Conservation (phyloP, 176 grass and related monocot genomes). For the Triticum dicoccoides region DNA sequence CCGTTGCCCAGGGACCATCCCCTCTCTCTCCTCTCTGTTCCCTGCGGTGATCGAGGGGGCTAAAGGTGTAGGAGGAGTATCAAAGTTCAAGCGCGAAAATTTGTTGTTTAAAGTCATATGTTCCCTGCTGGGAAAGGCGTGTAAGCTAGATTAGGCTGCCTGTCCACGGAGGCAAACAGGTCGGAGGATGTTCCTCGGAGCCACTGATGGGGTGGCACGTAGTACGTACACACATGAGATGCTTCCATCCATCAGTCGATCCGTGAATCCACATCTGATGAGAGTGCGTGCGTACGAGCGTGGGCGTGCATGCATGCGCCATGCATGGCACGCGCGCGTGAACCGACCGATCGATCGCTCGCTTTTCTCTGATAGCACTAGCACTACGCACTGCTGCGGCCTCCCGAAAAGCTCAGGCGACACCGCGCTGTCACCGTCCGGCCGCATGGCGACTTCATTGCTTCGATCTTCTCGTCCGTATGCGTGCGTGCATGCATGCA, state of each 20-base stretch:
- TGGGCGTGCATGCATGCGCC: neutral
- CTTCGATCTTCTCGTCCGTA: conserved; percentile 17
- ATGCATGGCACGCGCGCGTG: conserved; percentile 35
- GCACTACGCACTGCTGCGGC: neutral
- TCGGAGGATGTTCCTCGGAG: neutral
- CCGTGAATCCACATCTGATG: neutral
- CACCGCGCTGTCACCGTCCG: neutral
- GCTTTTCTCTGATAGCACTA: conserved; percentile 30
- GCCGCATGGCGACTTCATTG: neutral
- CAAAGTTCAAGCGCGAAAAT: conserved; percentile 22
- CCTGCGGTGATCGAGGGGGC: neutral
- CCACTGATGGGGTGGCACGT: conserved; percentile 7
- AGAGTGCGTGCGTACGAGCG: conserved; percentile 30
- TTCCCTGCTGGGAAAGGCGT: conserved; percentile 47
- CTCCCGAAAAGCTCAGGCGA: neutral
- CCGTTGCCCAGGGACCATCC: neutral
- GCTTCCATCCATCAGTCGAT: conserved; percentile 38
- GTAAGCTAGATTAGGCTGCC: conserved; percentile 25
- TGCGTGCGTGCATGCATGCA: neutral
- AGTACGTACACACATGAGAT: neutral
- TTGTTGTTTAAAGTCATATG: conserved; percentile 42
- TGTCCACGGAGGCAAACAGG: conserved; percentile 4
- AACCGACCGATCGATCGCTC: conserved; percentile 17
- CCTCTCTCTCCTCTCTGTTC: neutral
- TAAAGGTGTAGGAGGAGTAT: neutral